These are phyloP conservation scores for Papiliotrema flavescens DNA, from an alignment of 1,284 basidiomycete species.

Conservation along the genomic window DNA sequence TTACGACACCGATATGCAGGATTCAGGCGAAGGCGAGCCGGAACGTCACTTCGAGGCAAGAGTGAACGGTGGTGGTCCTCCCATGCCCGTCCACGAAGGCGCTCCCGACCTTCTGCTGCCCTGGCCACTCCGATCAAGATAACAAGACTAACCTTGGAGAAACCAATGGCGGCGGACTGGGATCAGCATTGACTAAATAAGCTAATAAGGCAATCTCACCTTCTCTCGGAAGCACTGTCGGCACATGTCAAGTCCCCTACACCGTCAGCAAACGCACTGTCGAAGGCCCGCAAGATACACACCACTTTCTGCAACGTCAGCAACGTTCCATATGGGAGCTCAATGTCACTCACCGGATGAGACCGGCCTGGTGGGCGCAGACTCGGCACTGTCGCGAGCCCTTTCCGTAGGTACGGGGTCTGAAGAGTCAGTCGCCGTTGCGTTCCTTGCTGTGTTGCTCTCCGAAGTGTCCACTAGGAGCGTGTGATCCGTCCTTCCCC, in stretches of 20 bases:
- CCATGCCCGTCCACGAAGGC: background rate
- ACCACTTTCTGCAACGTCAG: constrained; percentile 39
- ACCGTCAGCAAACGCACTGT: background rate
- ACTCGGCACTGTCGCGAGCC: constrained; percentile 93
- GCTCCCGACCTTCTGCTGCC: background rate
- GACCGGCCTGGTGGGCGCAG: constrained; percentile 92
- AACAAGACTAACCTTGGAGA: constrained; percentile 70
- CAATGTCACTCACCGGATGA: constrained; percentile 63
- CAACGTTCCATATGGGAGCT: background rate
- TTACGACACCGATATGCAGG: background rate
- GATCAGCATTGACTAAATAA: background rate
- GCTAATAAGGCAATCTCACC: constrained; percentile 37
- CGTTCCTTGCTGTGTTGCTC: too few relatives aligned
- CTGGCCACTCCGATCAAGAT: too few relatives aligned
- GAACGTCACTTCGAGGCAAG: too few relatives aligned
- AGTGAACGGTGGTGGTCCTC: too few relatives aligned
- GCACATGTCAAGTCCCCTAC: constrained; percentile 81
- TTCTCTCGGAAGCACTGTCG: constrained; percentile 98
- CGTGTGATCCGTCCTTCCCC: too few relatives aligned
- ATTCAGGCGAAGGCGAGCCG: too few relatives aligned
- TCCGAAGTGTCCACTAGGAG: too few relatives aligned
- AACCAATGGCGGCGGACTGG: constrained; percentile 75
- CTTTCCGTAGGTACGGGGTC: constrained; percentile 92
- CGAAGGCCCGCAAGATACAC: constrained; percentile 8
- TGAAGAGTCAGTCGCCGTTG: constrained; percentile 6